Conservation (phyloP, 768 basidiomycete genomes). For the Suillus brevipes region DNA sequence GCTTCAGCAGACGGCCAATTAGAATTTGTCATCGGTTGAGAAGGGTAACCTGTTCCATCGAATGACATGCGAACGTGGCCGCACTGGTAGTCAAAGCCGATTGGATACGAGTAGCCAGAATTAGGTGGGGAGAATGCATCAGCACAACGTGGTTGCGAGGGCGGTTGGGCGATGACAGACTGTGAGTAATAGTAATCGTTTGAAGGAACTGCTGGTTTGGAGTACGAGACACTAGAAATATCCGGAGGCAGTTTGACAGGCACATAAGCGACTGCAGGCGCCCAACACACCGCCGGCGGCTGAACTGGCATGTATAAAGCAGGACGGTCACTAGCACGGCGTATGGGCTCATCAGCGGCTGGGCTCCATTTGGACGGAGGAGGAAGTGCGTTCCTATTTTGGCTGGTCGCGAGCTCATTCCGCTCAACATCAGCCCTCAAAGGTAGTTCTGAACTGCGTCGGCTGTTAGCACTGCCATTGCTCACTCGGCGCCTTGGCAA, state of each 20-base stretch:
- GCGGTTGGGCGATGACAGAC: constrained; percentile 45
- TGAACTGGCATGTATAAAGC: constrained; percentile 69
- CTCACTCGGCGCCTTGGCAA: constrained; percentile 62
- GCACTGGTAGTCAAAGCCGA: constrained; percentile 53
- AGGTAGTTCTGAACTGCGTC: background rate
- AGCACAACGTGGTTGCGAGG: constrained; percentile 58
- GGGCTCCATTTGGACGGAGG: constrained; percentile 85
- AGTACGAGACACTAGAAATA: constrained; percentile 19
- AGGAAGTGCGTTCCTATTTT: constrained; percentile 45
- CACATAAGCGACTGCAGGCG: constrained; percentile 15
- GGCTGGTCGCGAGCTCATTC: constrained; percentile 6
- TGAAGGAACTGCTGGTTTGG: constrained; percentile 26
- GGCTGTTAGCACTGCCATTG: constrained; percentile 15
- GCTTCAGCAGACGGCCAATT: constrained; percentile 46
- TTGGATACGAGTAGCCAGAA: constrained; percentile 60
- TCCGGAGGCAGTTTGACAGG: constrained; percentile 24
- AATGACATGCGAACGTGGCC: constrained; percentile 46
- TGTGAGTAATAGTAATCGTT: constrained; percentile 8
- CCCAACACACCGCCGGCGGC: constrained; percentile 38
- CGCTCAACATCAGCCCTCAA: background rate
- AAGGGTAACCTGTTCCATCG: constrained; percentile 39
- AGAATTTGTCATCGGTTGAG: constrained; percentile 41
- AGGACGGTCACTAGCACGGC: constrained; percentile 52
- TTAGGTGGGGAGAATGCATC: constrained; percentile 46
- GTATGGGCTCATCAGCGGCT: constrained; percentile 73